These are phyloP conservation scores for Vaucheria bursata DNA, from an alignment of 352 stramenopile species.

Conservation along the genomic window DNA sequence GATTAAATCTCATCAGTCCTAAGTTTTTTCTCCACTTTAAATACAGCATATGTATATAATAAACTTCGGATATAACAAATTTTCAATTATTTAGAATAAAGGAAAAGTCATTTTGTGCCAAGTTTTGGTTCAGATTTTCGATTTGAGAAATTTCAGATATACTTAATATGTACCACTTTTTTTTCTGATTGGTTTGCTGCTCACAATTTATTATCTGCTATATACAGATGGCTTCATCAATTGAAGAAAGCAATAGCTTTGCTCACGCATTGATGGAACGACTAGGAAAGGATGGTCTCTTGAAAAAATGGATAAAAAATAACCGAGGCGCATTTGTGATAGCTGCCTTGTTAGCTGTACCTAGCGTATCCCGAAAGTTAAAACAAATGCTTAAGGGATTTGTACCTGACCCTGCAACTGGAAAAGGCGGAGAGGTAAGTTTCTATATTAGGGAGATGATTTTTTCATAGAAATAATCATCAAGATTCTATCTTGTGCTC, in stretches of 20 bases:
- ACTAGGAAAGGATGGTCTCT: not conserved
- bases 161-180: not conserved
- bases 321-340: slow-evolving; percentile 41
- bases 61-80: too few relatives aligned
- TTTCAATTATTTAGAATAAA: not conserved
- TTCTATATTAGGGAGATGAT: too few relatives aligned
- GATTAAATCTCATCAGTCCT: not conserved
- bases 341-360: slow-evolving; percentile 23
- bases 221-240: not conserved
- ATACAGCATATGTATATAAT: not conserved
- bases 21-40: not conserved
- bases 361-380: slow-evolving; percentile 16
- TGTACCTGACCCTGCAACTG: not conserved
- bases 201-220: not conserved
- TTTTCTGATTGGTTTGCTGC: not conserved
- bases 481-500: too few relatives aligned
- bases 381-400: slow-evolving; percentile 6
- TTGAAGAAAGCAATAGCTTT: not conserved
- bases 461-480: too few relatives aligned
- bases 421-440: not conserved
- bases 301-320: slow-evolving; percentile 10
- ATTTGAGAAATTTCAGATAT: not conserved
- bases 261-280: slow-evolving; percentile 30
- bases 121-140: too few relatives aligned
- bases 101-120: not conserved